Base-by-base conservation (phyloP, 305 asterid genomes). In the Euphrasia arctica region DNA sequence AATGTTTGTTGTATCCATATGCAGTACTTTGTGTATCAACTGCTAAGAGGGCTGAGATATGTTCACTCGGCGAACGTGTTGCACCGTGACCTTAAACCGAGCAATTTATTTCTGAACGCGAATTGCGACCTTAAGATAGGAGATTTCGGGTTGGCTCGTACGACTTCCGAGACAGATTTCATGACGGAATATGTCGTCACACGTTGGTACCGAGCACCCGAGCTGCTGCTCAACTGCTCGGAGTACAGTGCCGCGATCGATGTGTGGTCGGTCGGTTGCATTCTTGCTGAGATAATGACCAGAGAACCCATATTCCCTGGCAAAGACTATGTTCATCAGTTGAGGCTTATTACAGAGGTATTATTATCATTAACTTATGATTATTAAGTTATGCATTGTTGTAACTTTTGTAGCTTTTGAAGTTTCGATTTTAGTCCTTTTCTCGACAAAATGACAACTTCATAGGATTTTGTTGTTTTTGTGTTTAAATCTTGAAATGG, bases 121-220 rank as follows among this genome's bases (percentile, higher is more conserved):
- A 90, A 90, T 31, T 90, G 97, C 57, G 97, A 90, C 78, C 90
- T 90, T 58, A 90, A 87, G 76, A 71, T 90, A 32, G 95, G 89
- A 68, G 97, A 90, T 78, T 90, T 90, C 66, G 97, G 97, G 54
- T 79, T 90, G 85, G 97, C 97, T 45, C 82, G 97, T 76, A 90
- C 87, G 1, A 87, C 95, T 42, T 83, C 91, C 25, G 97, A 90
- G 75, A 83, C 95, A 0, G 97, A 90, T 75, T 90, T 87, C 74
- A 90, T 87, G 97, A 90, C 97, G 4, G 95, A 90, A 75, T 89
- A 89, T 50, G 96, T 89, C 45, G 93, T 89, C 62, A 89, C 96
- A 64, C 90, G 95, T 36, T 89, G 97, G 97, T 90, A 90, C 64
- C 82, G 95, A 64, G 97, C 97, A 49, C 97, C 97, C 64, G 97